A percentile compares a stretch with the other conserved stretches of the same genome.
These are phyloP conservation scores for Populus nigra DNA, from an alignment of 345 rosid species.

Conservation along the genomic window DNA sequence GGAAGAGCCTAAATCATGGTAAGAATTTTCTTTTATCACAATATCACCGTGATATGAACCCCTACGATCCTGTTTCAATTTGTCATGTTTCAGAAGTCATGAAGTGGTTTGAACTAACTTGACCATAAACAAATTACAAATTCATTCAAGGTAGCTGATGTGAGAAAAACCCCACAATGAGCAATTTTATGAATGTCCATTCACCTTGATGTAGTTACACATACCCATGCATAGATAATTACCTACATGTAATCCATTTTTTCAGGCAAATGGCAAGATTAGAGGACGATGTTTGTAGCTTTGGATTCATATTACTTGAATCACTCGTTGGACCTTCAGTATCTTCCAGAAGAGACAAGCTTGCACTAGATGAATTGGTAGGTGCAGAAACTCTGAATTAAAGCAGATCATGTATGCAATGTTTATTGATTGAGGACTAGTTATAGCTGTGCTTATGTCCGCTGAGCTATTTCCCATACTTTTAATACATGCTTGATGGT, in stretches of 20 bases:
- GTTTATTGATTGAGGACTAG: no score
- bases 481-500: neutral
- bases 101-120: neutral
- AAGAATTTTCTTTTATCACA: conserved; percentile 7
- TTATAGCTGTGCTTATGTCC: neutral
- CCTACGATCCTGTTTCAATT: neutral
- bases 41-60: neutral
- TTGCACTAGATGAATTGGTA: conserved; percentile 37
- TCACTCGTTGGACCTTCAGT: conserved; percentile 33
- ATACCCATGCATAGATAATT: neutral
- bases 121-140: neutral
- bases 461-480: neutral
- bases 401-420: neutral
- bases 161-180: neutral
- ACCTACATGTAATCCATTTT: neutral
- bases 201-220: neutral
- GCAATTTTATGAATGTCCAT: neutral
- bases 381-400: neutral
- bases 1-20: conserved; percentile 39
- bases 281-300: conserved; percentile 51
- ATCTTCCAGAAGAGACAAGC: conserved; percentile 26
- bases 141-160: neutral
- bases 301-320: conserved; percentile 45
- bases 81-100: neutral
- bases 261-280: conserved; percentile 39